phyloP scores from a whole-genome alignment of 2,329 filamentous ascomycete species.

The Sporothrix phasma region DNA sequence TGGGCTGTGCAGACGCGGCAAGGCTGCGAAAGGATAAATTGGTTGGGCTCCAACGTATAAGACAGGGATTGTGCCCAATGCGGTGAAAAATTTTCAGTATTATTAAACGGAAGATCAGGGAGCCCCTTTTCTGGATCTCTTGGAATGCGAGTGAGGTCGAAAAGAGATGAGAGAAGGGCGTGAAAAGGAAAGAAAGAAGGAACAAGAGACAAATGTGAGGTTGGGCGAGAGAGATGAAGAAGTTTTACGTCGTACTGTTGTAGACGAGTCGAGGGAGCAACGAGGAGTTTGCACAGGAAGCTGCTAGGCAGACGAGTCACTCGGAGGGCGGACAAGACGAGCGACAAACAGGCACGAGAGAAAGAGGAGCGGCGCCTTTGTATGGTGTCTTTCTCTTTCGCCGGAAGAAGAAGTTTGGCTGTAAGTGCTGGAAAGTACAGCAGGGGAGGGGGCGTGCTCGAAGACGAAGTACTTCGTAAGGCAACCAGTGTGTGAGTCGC shows the following conservation, averaged over 20 bases:
- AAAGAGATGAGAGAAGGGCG: neutral
- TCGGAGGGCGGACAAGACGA: neutral
- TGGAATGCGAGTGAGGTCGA: neutral
- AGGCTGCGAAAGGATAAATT: constrained; percentile 12
- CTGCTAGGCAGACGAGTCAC: constrained; percentile 1
- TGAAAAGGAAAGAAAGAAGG: neutral
- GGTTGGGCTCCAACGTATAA: constrained; percentile 15
- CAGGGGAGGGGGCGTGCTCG: neutral
- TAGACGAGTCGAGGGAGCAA: neutral
- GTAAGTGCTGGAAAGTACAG: constrained; percentile 5
- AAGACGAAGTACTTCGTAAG: no score
- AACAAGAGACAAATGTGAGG: no score
- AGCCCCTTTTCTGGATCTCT: constrained; percentile 8
- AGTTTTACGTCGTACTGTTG: no score
- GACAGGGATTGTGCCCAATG: constrained; percentile 13
- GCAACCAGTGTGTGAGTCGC: neutral
- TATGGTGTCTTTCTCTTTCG: constrained; percentile 7
- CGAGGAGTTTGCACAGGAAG: neutral
- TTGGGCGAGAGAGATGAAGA: neutral
- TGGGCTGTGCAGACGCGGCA: constrained; percentile 12
- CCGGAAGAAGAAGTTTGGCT: constrained; percentile 9
- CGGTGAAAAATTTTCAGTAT: constrained; percentile 7
- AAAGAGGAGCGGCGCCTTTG: neutral
- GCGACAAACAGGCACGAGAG: neutral
- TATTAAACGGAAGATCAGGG: neutral